Evolutionary conservation across 495 filamentous ascomycete genomes (phyloP).

Genomic region (Usnea hakonensis): DNA sequence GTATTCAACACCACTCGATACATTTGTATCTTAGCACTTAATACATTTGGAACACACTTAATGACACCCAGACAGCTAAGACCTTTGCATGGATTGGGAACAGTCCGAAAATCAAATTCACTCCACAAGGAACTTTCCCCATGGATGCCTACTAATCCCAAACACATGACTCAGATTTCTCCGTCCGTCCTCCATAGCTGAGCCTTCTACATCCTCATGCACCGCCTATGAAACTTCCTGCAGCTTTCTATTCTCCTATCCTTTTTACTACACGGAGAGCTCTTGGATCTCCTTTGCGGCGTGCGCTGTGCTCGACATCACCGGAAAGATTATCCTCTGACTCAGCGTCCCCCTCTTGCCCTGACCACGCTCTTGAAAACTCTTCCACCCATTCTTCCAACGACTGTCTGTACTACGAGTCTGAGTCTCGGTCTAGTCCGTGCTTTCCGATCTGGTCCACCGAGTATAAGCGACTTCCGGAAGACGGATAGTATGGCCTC

Average conservation of each 20-base stretch:
- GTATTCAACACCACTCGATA: background rate
- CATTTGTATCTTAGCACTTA: no score
- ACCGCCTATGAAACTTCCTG: background rate
- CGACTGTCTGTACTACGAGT: background rate
- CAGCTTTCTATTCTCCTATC: background rate
- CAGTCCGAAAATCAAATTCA: background rate
- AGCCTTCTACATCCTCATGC: background rate
- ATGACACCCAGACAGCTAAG: background rate
- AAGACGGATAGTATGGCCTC: background rate
- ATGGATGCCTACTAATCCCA: background rate
- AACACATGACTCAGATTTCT: constrained; percentile 4
- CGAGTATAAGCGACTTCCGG: background rate
- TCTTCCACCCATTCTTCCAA: background rate
- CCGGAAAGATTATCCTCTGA: background rate
- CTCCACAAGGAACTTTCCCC: background rate
- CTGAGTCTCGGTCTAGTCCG: background rate
- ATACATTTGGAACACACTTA: no score
- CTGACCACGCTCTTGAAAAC: background rate
- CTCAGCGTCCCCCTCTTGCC: background rate
- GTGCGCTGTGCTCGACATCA: background rate
- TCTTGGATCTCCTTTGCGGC: background rate
- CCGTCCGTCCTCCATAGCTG: background rate
- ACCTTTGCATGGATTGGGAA: background rate
- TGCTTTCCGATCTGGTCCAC: background rate
- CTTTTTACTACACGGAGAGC: background rate